Evolutionary conservation across 352 stramenopile genomes (phyloP).

Genomic region (Saprolegnia parasitica): DNA sequence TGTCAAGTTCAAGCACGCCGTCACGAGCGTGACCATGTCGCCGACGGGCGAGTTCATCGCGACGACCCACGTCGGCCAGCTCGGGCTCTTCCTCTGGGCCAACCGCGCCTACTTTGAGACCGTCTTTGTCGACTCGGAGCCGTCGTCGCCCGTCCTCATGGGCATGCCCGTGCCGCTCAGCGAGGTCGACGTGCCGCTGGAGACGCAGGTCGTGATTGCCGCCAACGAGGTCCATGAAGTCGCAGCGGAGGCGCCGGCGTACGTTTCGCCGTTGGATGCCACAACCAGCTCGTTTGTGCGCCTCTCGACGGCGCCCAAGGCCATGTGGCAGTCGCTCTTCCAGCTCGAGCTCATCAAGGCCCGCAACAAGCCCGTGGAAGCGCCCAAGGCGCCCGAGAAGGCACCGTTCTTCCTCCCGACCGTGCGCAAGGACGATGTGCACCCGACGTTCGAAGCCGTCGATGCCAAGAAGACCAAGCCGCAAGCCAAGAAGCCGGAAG

Average conservation of each 20-base stretch:
- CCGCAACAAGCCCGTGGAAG: conserved; percentile 93
- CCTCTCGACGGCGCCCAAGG: conserved; percentile 69
- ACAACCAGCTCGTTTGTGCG: conserved; percentile 47
- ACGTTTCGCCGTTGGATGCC: conserved; percentile 50
- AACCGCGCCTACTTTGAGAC: conserved; percentile 92
- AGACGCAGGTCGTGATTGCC: conserved; percentile 30
- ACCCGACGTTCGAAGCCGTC: conserved; percentile 69
- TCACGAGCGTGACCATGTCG: conserved; percentile 89
- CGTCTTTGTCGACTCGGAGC: conserved; percentile 77
- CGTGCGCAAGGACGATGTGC: conserved; percentile 67
- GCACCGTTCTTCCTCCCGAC: conserved; percentile 96
- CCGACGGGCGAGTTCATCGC: conserved; percentile 94
- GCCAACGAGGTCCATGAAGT: conserved; percentile 47
- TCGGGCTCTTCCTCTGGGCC: conserved; percentile 94
- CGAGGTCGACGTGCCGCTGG: conserved; percentile 52
- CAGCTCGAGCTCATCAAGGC: conserved; percentile 94
- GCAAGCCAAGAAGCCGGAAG: conserved; percentile 16
- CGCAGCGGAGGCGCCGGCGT: conserved; percentile 32
- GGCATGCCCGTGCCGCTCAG: conserved; percentile 89
- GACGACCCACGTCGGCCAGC: conserved; percentile 88
- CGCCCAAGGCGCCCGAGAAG: conserved; percentile 90
- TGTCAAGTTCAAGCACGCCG: conserved; percentile 88
- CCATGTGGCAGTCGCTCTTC: conserved; percentile 88
- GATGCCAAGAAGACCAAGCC: conserved; percentile 33
- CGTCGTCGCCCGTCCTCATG: conserved; percentile 75